Base-by-base conservation (phyloP, 2,329 filamentous ascomycete genomes). In the Pyricularia sp. region DNA sequence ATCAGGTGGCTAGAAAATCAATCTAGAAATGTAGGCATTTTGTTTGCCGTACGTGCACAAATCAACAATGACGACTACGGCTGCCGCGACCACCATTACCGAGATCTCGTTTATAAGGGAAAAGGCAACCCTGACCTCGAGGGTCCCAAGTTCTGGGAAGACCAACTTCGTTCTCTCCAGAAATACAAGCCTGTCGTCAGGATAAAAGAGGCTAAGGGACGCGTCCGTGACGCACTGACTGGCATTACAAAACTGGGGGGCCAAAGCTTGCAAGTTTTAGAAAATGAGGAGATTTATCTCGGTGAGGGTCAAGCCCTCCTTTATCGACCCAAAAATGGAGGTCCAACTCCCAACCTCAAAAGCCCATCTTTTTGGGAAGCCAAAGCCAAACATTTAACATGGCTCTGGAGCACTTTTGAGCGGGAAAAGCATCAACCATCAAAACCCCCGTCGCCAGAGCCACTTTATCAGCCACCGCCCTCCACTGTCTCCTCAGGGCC, bases 101-200 rank as follows among this genome's bases (percentile, higher is more conserved):
- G 42, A 50, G 42, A 50, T 50, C 42, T 50, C 42, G 42, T 50
- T 50, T 50, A 50, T 50, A 50, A 50, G 42, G 42, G 42, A 50
- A 50, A 50, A 6, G 42, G 42, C 42, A 50, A 50, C 5, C 59
- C 59, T 64, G 28, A 64, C 59, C 59, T 64, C 59, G 59, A 64
- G 5, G 59, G 28, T 23, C 59, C 59, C 10, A 64, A 64, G 59
- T 64, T 64, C 28, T 64, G 59, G 59, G 59, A 64, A 9, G 59
- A 64, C 59, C 25, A 64, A 64, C 59, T 64, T 64, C 59, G 59
- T 64, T 64, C 23, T 64, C 17, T 64, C 59, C 23, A 64, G 59
- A 64, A 64, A 64, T 64, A 64, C 59, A 64, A 64, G 59, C 59
- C 59, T 30, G 28, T 64, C 59, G 25, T 64, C 25, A 64, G 59